Evolutionary conservation across 1,284 basidiomycete species (phyloP).

Genomic region (Sanghuangporus sanghuang): DNA sequence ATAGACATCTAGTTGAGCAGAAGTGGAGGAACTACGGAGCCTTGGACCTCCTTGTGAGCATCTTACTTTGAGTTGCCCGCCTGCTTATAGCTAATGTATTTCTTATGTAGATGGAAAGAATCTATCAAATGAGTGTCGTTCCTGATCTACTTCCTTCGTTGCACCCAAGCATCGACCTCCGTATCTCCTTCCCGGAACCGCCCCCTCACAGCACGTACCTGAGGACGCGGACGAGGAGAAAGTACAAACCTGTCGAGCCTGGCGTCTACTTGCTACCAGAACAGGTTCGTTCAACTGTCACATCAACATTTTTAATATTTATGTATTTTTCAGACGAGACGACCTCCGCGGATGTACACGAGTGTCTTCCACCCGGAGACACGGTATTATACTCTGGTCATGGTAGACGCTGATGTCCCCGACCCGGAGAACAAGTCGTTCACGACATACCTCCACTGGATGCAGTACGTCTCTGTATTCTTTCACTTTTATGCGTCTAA

Average conservation of each 20-base stretch:
- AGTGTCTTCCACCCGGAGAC: conserved; percentile 79
- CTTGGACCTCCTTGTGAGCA: conserved; percentile 77
- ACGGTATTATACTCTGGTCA: conserved; percentile 81
- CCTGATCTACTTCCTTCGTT: conserved; percentile 81
- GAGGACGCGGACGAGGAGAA: conserved; percentile 32
- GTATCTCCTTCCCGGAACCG: conserved; percentile 47
- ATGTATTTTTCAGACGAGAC: conserved; percentile 44
- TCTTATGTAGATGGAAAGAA: conserved; percentile 74
- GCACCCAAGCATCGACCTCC: conserved; percentile 71
- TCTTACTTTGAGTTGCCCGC: neutral
- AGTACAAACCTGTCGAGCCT: conserved; percentile 57
- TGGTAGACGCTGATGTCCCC: conserved; percentile 90
- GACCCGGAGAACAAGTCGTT: conserved; percentile 60
- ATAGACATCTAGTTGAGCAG: conserved; percentile 79
- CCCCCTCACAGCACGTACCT: conserved; percentile 27
- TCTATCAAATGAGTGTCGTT: conserved; percentile 85
- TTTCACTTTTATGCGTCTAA: neutral
- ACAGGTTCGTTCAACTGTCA: conserved; percentile 38
- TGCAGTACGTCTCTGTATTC: conserved; percentile 54
- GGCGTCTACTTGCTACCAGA: conserved; percentile 62
- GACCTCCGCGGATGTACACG: conserved; percentile 58
- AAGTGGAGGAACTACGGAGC: conserved; percentile 82
- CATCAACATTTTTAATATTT: neutral
- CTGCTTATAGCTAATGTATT: neutral
- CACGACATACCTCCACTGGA: conserved; percentile 80